Base-by-base conservation (phyloP, 768 basidiomycete genomes). In the Cystofilobasidium bisporidii region DNA sequence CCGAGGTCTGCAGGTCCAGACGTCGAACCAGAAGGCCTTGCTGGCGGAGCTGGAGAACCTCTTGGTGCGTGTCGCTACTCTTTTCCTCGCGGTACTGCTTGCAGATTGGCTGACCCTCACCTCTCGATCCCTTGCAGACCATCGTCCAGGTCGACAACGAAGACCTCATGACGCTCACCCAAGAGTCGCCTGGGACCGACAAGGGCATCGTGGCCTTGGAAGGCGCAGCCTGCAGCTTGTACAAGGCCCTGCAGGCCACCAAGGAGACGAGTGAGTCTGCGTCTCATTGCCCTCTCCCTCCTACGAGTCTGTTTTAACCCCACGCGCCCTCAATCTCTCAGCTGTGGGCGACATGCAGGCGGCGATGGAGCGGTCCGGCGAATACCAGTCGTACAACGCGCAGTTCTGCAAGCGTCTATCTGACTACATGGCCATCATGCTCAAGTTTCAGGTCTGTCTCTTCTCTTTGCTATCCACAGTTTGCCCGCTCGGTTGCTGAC, bases 1-100 rank as follows among this genome's bases (percentile, higher is more conserved):
- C 75, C 84, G 93, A 57, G 96, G 96, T 71, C 80, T 99, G 41
- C 96, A 99, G 77, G 92, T 98, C 4, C 94, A 98, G 74, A 98
- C 87, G 12, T 91, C 94, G 74, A 99, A 98, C 73, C 94, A 98
- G 76, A 83, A 86, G 28, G 85, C 86, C 20, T 81, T 99, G 12
- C 78, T 98, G 48, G 81, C 79, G 38, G 96, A 98, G 75, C 78
- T 99, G 15, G 86, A 93, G 76, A 89, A 89, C 72, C 80, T 99
- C 28, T 79, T 98, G 73, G 93, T 89, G 71, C 64, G 83, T 65
- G 38, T 43, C 38, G 10, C 45, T n/a, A 26, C 12, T 30, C 53
- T 41, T 26, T 15, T 57, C 14, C 20, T 8, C 18, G 43, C 9
- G 4, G 14, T 43, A n/a, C 43, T 22, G 20, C 5, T 43, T 43